These are phyloP conservation scores for Epichloe gansuensis DNA, from an alignment of 2,329 filamentous ascomycete species.

Conservation along the genomic window DNA sequence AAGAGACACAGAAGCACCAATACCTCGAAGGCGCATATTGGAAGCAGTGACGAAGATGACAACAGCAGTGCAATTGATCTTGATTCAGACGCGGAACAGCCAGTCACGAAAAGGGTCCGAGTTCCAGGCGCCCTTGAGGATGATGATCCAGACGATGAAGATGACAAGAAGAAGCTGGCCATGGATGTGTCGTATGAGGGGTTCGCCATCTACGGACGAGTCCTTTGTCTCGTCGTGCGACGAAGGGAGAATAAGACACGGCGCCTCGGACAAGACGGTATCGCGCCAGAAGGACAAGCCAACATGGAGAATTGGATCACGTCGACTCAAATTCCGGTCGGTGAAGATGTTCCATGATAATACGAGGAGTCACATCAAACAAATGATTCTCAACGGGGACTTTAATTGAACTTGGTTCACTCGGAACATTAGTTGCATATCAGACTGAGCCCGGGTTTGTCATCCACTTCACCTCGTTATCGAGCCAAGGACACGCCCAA, in stretches of 20 bases:
- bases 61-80: constrained; percentile 23
- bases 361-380: too few relatives aligned
- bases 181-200: constrained; percentile 86
- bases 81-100: constrained; percentile 26
- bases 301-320: constrained; percentile 78
- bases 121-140: constrained; percentile 17
- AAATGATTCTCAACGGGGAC: too few relatives aligned
- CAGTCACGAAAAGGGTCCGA: constrained; percentile 32
- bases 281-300: constrained; percentile 41
- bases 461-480: neutral
- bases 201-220: constrained; percentile 88
- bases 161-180: constrained; percentile 83
- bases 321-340: constrained; percentile 54
- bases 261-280: constrained; percentile 17
- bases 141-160: constrained; percentile 23
- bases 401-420: too few relatives aligned
- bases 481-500: neutral
- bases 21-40: constrained; percentile 18
- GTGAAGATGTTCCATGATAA: constrained; percentile 21
- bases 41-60: constrained; percentile 19
- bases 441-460: neutral
- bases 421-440: neutral
- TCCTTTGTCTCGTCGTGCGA: constrained; percentile 79
- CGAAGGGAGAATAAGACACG: constrained; percentile 47
- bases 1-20: constrained; percentile 18